phyloP scores from a whole-genome alignment of 2,329 filamentous ascomycete genomes.

The Fusarium phyllophilum region DNA sequence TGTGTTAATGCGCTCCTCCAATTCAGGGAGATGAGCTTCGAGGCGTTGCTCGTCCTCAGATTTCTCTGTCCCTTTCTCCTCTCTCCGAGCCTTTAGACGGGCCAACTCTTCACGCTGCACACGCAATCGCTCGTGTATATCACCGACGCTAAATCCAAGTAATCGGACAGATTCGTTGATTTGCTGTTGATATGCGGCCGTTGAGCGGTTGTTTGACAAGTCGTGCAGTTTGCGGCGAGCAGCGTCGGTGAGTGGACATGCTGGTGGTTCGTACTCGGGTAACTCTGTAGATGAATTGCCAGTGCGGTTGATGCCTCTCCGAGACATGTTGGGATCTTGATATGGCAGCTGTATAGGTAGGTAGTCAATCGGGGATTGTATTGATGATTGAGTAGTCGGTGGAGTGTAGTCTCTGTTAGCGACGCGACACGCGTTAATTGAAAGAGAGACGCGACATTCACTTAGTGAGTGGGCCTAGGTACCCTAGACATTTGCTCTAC shows the following conservation, averaged over 20 bases:
- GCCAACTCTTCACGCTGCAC: constrained; percentile 51
- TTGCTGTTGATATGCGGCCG: constrained; percentile 57
- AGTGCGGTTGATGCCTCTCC: constrained; percentile 46
- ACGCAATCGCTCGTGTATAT: constrained; percentile 60
- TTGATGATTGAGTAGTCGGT: neutral
- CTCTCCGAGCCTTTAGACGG: constrained; percentile 48
- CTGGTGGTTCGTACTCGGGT: constrained; percentile 62
- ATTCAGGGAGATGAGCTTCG: constrained; percentile 51
- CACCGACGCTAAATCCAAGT: constrained; percentile 57
- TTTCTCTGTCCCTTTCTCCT: constrained; percentile 50
- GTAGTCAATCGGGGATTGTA: constrained; percentile 3
- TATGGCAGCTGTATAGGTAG: neutral
- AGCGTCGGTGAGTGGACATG: constrained; percentile 55
- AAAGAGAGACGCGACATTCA: constrained; percentile 3
- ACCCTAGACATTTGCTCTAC: neutral
- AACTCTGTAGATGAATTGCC: constrained; percentile 46
- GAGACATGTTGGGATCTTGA: constrained; percentile 44
- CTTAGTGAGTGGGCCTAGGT: neutral
- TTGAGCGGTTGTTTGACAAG: constrained; percentile 55
- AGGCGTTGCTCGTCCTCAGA: constrained; percentile 51
- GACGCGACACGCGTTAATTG: constrained; percentile 31
- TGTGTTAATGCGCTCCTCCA: constrained; percentile 53
- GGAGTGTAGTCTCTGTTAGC: neutral
- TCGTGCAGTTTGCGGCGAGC: constrained; percentile 54
- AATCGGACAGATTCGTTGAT: constrained; percentile 56